Percentiles rank a stretch among this genome's conserved stretches.
Evolutionary conservation across 2,329 filamentous ascomycete species (phyloP).

Genomic region (Nemania bipapillata): DNA sequence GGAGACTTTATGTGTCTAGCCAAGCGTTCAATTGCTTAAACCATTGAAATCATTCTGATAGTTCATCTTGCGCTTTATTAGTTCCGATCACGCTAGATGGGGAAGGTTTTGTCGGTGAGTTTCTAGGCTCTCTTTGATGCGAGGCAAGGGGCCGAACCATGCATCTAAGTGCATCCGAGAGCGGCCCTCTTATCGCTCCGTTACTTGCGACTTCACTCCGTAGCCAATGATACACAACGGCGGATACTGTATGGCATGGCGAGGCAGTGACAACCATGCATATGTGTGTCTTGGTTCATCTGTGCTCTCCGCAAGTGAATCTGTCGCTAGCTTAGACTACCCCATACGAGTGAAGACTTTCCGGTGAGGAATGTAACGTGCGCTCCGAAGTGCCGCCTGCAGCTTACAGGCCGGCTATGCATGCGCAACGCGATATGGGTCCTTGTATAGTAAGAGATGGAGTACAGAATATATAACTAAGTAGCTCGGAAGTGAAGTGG

Average conservation of each 20-base stretch:
- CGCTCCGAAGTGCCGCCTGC: conserved; percentile 26
- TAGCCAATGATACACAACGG: conserved; percentile 21
- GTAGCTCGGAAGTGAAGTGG: background rate
- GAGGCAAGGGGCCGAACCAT: background rate
- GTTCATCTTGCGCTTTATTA: background rate
- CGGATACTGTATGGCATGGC: background rate
- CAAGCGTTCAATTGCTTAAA: background rate
- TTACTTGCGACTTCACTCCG: background rate
- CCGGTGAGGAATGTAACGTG: background rate
- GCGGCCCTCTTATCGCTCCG: conserved; percentile 25
- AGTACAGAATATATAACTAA: too few relatives aligned
- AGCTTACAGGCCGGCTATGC: conserved; percentile 15
- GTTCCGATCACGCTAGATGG: background rate
- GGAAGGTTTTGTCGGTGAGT: background rate
- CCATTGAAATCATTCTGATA: background rate
- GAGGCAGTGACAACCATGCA: background rate
- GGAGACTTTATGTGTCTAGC: too few relatives aligned
- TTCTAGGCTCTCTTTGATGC: background rate
- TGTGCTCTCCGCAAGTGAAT: conserved; percentile 26
- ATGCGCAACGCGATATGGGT: conserved; percentile 2
- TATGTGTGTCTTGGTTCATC: conserved; percentile 13
- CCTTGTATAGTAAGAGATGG: background rate
- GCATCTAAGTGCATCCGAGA: conserved; percentile 33
- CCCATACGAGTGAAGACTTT: conserved; percentile 17
- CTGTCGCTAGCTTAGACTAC: conserved; percentile 11